Base-by-base conservation (phyloP, 176 grass and related monocot genomes). In the Pharus latifolius region DNA sequence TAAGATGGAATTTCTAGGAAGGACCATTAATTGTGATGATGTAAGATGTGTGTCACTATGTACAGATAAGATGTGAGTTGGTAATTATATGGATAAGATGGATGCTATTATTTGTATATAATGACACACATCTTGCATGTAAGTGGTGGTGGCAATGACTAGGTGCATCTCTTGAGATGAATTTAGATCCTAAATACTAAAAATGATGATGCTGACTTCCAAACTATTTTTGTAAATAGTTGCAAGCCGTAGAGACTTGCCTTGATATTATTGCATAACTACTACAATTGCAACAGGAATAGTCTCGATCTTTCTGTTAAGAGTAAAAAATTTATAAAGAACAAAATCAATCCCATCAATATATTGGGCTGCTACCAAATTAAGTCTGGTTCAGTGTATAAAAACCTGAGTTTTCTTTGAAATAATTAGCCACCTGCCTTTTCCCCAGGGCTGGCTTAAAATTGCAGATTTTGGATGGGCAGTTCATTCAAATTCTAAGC, bases 381-480 rank as follows among this genome's bases (percentile, higher is more conserved):
- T 16, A 54, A 25, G 3, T 54, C n/a, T 60, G 24, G 35, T 15
- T 72, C 14, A 10, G 24, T n/a, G 46, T 54, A 61, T 61, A 9
- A 74, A 30, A 17, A 53, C 5, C 14, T 11, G 20, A 50, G 18
- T 49, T 23, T 44, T 73, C 5, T 64, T 28, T 46, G 19, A n/a
- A 15, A 59, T 59, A 79, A 43, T 33, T 15, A 34, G 26, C 27
- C 41, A 45, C 17, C 18, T 70, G 74, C 3, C 22, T 54, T 26
- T 91, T 83, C 72, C 53, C 46, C 71, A 98, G 95, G 90, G 95
- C 15, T 74, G 87, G 28, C 81, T 98, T 31, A 91, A 98, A 80
- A 88, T 98, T 78, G 95, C 95, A 68, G 95, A 98, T 73, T 99
- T 99, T 42, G 95, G 95, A 63, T 99, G 90, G 84, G 90, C 95